Percentiles rank a stretch among this genome's conserved stretches.
phyloP scores from a whole-genome alignment of 1,284 basidiomycete species.

The Phellopilus nigrolimitatus region DNA sequence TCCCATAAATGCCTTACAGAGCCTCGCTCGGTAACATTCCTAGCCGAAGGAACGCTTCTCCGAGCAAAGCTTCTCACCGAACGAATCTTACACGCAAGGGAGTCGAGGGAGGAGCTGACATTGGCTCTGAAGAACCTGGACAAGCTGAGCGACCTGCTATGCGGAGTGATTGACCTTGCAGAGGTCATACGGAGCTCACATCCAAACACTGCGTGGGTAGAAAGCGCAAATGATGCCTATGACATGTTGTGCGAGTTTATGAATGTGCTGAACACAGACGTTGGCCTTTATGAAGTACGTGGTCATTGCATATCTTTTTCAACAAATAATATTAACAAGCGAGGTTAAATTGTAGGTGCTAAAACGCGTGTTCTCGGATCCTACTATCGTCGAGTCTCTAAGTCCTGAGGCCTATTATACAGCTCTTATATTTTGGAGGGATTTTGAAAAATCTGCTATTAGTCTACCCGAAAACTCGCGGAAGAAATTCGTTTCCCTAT shows the following conservation, averaged over 20 bases:
- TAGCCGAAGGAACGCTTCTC: constrained; percentile 67
- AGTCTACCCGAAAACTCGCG: constrained; percentile 78
- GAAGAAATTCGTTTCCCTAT: constrained; percentile 81
- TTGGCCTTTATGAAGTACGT: constrained; percentile 85
- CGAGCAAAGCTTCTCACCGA: constrained; percentile 72
- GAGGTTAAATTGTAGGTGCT: constrained; percentile 44
- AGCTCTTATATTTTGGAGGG: constrained; percentile 89
- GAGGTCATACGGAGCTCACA: constrained; percentile 93
- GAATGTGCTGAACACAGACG: constrained; percentile 95
- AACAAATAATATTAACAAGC: constrained; percentile 19
- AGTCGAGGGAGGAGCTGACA: constrained; percentile 67
- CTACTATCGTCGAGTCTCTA: constrained; percentile 54
- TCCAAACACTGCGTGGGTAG: constrained; percentile 81
- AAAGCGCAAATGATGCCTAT: constrained; percentile 83
- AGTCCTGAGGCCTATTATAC: constrained; percentile 73
- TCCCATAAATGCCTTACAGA: constrained; percentile 57
- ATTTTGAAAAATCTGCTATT: constrained; percentile 98
- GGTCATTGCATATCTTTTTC: constrained; percentile 14
- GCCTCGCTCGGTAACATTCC: constrained; percentile 55
- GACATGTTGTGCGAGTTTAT: constrained; percentile 94
- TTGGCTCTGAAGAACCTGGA: constrained; percentile 93
- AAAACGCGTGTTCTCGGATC: constrained; percentile 58
- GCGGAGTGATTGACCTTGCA: constrained; percentile 94
- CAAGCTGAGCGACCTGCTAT: constrained; percentile 90
- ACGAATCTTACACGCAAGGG: constrained; percentile 62